Evolutionary conservation across 805 yeast species (phyloP).

Genomic region (Pichia eremophila): DNA sequence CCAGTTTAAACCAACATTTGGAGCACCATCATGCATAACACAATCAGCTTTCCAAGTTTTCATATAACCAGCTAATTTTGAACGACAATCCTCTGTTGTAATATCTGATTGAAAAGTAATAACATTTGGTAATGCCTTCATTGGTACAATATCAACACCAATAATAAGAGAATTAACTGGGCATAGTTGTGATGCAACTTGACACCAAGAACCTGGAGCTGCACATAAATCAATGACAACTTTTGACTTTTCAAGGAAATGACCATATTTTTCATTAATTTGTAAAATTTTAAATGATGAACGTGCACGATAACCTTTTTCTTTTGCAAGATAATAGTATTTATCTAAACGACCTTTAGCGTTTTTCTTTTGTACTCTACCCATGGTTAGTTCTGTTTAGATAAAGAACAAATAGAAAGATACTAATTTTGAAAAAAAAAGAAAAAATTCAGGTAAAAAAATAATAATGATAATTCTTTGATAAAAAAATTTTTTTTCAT

Average conservation of each 20-base stretch:
- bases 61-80: conserved; percentile 88
- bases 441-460: no score
- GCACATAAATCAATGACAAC: conserved; percentile 98
- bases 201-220: conserved; percentile 99
- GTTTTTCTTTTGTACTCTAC: conserved; percentile 88
- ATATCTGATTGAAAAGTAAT: conserved; percentile 94
- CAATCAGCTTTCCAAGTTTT: conserved; percentile 99
- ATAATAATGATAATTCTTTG: no score
- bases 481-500: no score
- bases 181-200: conserved; percentile 89
- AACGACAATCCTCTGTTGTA: conserved; percentile 96
- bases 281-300: conserved; percentile 93
- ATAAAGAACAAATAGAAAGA: neutral
- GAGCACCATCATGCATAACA: conserved; percentile 99
- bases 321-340: conserved; percentile 93
- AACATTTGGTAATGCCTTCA: conserved; percentile 90
- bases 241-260: conserved; percentile 85
- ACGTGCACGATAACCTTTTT: conserved; percentile 98
- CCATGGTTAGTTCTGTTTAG: conserved; percentile 13
- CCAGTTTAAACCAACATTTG: conserved; percentile 99
- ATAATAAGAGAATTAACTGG: conserved; percentile 89
- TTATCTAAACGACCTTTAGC: conserved; percentile 99
- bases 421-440: neutral
- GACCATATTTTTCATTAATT: conserved; percentile 93
- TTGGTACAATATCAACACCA: conserved; percentile 98